phyloP scores from a whole-genome alignment of 2,329 filamentous ascomycete genomes.

The Cercospora beticola region DNA sequence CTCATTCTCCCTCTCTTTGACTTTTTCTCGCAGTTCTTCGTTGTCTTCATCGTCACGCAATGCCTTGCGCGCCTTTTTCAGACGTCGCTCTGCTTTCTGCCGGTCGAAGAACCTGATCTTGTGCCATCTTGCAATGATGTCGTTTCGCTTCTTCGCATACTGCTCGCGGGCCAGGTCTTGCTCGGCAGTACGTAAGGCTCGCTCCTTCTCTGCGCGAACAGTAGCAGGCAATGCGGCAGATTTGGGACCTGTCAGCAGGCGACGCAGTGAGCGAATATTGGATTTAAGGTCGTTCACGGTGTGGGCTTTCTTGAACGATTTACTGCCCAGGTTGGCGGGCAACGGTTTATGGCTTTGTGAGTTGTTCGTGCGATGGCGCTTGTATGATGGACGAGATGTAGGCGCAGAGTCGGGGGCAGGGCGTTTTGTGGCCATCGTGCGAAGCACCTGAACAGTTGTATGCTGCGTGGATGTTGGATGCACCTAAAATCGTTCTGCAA shows the following conservation, averaged over 20 bases:
- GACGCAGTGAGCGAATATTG: constrained; percentile 66
- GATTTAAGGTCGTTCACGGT: constrained; percentile 66
- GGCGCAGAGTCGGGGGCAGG: constrained; percentile 18
- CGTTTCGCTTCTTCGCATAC: constrained; percentile 61
- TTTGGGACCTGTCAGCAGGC: constrained; percentile 59
- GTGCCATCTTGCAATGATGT: constrained; percentile 77
- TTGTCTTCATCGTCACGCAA: constrained; percentile 49
- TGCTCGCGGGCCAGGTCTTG: constrained; percentile 61
- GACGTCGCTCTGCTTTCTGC: constrained; percentile 67
- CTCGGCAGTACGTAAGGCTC: constrained; percentile 67
- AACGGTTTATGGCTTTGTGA: constrained; percentile 19
- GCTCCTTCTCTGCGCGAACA: constrained; percentile 67
- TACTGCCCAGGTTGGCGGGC: constrained; percentile 25
- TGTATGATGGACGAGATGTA: not conserved
- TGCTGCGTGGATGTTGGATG: not conserved
- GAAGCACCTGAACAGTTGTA: not conserved
- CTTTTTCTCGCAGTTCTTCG: constrained; percentile 21
- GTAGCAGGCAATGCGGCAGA: constrained; percentile 62
- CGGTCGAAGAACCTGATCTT: constrained; percentile 85
- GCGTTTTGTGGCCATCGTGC: constrained; percentile 28
- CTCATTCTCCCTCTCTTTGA: constrained; percentile 62
- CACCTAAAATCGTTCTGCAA: not conserved
- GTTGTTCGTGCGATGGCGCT: constrained; percentile 11
- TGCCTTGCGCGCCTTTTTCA: constrained; percentile 64
- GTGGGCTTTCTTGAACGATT: constrained; percentile 38